Evolutionary conservation across 2,329 filamentous ascomycete genomes (phyloP), one percentile per base, ranked within the genome.

Genomic region (Mycocentrospora acerina): DNA sequence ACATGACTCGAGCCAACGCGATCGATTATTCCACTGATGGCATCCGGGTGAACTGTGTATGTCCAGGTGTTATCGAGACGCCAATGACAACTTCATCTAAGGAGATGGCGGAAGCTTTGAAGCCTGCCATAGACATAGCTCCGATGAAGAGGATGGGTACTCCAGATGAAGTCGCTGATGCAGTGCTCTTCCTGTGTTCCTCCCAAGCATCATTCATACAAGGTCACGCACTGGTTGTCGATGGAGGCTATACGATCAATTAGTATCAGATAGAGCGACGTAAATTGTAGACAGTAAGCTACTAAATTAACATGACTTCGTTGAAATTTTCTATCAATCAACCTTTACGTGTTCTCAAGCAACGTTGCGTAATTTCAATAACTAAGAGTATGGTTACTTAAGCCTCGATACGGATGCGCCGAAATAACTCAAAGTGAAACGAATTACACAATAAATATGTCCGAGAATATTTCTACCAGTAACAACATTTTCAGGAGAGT

Each of bases 21-120:
- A 78, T 80, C 14, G 75, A 82, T 46, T 80, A 81, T 51, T 75
- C 77, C 2, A 49, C 54, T 4, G 42, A 59, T 29, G 42, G 35
- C 2, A 80, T 83, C 36, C 71, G 79, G 33, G 75, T 83, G 48
- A 83, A 83, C 48, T 79, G 76, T 13, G 73, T 82, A 26, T 82
- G 79, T 42, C 79, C 79, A 0, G 67, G 71, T 9, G 75, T 72
- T 25, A 68, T 75, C 25, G 65, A 64, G 35, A 76, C 72, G 4
- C 71, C 73, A 0, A 55, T 53, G 44, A 46, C 51, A 0, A 51
- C 44, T 7, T 58, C 62, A 36, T 57, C 54, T 3, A 41, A 46
- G 7, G 47, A 56, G 4, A 62, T 62, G 32, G 38, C 44, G 2
- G 60, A 73, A 49, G 62, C 54, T 15, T 27, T 64, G 27, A 59